Base-by-base conservation (phyloP, 208 protist species). In the Acanthamoeba rhysodes region DNA sequence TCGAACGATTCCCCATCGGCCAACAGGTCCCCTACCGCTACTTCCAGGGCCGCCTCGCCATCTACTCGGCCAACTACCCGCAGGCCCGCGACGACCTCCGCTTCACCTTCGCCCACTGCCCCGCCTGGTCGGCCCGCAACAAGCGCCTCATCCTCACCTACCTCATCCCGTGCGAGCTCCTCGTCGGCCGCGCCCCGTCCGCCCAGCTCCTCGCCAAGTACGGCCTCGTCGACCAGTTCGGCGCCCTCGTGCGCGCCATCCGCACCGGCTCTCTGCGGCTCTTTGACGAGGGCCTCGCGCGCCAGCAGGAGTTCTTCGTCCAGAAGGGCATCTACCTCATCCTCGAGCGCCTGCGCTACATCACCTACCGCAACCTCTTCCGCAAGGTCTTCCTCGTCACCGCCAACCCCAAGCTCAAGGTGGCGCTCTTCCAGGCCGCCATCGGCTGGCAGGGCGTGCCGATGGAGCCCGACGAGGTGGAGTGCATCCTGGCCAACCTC, bases 401-500 rank as follows among this genome's bases (percentile, higher is more conserved):
- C 7, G 50, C 22, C 78, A 87, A 87, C 78, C 41, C 29, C 41
- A 87, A 87, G 50, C 22, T 87, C 48, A n/a, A 24, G 27, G 48
- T 87, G 78, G 24, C 78, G 41, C 4, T 37, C 78, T 87, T 87
- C 78, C 78, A 87, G 50, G 50, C 78, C 48, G 78, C 78, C 29
- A 24, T 87, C 22, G 22, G 24, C 27, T 87, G 78, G 78, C 41
- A 48, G 78, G 91, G 85, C 82, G 41, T 90, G 16, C 41, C 74
- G 22, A 92, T 93, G 68, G 93, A 95, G 18, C 12, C 29, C 12
- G 95, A 96, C 45, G 95, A 96, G 92, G n/a, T 96, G 55, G 95
- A 96, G 82, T 96, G 95, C 95, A 48, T 95, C 59, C 92, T 96
- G 34, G 95, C 95, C 72, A 95, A 95, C 76, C 95, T 96, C 16